Conservation (phyloP, 1,139 yeast species). For the Suhomyces guaymorum region DNA sequence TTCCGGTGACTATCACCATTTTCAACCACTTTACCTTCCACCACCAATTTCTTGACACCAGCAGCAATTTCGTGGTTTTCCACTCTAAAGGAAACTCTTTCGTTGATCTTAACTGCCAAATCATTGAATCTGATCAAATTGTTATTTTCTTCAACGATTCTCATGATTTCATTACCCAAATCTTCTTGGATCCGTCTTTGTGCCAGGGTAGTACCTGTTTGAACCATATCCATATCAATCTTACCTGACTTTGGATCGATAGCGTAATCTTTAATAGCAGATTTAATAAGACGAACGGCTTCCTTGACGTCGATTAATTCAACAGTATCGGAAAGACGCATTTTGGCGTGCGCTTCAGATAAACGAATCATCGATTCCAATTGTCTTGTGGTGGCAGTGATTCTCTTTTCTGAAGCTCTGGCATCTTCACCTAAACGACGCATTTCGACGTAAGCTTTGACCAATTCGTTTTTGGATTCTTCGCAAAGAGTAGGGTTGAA, state of each 20-base stretch:
- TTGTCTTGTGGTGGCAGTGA: conserved; percentile 97
- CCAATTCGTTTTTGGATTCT: conserved; percentile 83
- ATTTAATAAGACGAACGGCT: conserved; percentile 86
- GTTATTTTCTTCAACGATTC: conserved; percentile 43
- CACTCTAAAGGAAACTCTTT: conserved; percentile 64
- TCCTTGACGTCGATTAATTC: conserved; percentile 85
- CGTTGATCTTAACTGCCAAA: conserved; percentile 63
- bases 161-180: conserved; percentile 60
- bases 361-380: conserved; percentile 87
- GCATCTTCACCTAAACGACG: conserved; percentile 92
- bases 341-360: conserved; percentile 95
- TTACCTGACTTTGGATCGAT: conserved; percentile 96
- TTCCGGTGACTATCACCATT: conserved; percentile 76
- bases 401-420: conserved; percentile 81
- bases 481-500: conserved; percentile 73
- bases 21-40: conserved; percentile 72
- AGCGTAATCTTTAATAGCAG: conserved; percentile 97
- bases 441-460: conserved; percentile 90
- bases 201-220: conserved; percentile 91
- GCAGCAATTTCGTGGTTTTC: conserved; percentile 73
- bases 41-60: conserved; percentile 65
- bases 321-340: conserved; percentile 76
- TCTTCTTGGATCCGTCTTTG: conserved; percentile 82
- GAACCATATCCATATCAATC: conserved; percentile 95
- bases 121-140: conserved; percentile 60